A percentile compares a stretch with the other conserved stretches of the same genome.
These are phyloP conservation scores for Pilobolus umbonatus DNA, from an alignment of 192 early-diverging fungal species.

Conservation along the genomic window DNA sequence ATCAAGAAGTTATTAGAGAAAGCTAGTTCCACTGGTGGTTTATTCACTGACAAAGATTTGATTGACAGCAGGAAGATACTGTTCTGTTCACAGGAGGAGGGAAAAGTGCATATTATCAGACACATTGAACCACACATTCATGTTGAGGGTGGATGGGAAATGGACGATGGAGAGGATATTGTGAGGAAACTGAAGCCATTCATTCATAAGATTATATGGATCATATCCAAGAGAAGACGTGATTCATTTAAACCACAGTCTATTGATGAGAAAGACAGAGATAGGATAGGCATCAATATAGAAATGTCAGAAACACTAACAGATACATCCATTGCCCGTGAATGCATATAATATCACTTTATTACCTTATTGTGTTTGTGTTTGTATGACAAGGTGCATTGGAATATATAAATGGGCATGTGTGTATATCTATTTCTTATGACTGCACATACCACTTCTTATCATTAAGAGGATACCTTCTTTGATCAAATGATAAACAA, in stretches of 20 bases:
- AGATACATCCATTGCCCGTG: constrained; percentile 19
- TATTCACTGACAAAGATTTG: constrained; percentile 6
- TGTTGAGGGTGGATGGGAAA: constrained; percentile 53
- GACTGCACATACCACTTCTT: no score
- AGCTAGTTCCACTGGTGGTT: constrained; percentile 27
- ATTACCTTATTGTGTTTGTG: no score
- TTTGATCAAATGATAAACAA: no score
- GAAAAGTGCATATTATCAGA: constrained; percentile 63
- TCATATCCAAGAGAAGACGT: constrained; percentile 25
- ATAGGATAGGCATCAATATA: constrained; percentile 25
- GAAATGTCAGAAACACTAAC: constrained; percentile 23
- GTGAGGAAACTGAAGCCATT: constrained; percentile 23
- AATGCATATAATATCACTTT: constrained; percentile 10
- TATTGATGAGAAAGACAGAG: constrained; percentile 21
- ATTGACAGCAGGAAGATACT: constrained; percentile 64
- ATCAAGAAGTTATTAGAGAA: constrained; percentile 46
- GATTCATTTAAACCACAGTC: constrained; percentile 19
- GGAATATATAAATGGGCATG: no score
- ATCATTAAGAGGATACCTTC: no score
- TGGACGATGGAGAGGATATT: constrained; percentile 36
- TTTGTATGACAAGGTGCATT: no score
- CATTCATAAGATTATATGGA: constrained; percentile 31
- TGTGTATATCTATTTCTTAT: no score
- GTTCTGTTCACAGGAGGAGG: constrained; percentile 64
- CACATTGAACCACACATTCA: constrained; percentile 63